Percentiles rank a stretch among this genome's conserved stretches.
These are phyloP conservation scores for Zelopaecilomyces penicillatus DNA, from an alignment of 2,329 filamentous ascomycete genomes.

Conservation along the genomic window DNA sequence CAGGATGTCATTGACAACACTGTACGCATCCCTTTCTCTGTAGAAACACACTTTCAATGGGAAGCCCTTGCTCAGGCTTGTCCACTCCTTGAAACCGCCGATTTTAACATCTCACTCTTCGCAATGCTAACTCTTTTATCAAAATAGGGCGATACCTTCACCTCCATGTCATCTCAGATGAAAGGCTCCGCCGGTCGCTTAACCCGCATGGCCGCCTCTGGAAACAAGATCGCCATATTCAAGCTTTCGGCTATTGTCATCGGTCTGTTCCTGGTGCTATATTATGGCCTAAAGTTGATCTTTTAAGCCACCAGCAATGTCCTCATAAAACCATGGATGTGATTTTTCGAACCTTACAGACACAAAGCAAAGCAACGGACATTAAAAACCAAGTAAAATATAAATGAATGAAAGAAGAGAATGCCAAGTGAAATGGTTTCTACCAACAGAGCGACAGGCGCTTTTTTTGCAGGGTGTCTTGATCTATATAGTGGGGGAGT, in stretches of 20 bases:
- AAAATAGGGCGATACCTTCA: conserved; percentile 76
- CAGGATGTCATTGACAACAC: conserved; percentile 84
- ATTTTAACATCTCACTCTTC: too few species aligned
- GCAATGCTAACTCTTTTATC: too few species aligned
- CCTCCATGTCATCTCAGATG: conserved; percentile 71
- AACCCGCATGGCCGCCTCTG: conserved; percentile 81
- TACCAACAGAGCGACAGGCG: too few species aligned
- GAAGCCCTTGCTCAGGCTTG: not conserved
- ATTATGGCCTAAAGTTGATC: conserved; percentile 60
- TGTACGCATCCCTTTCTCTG: conserved; percentile 39
- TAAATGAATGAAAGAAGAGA: too few species aligned
- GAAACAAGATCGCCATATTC: conserved; percentile 84
- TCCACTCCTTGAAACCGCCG: not conserved
- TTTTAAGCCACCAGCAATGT: conserved; percentile 32
- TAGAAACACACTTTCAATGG: not conserved
- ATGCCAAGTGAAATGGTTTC: too few species aligned
- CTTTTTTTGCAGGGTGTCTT: too few species aligned
- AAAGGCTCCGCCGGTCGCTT: conserved; percentile 77
- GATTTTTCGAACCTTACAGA: too few species aligned
- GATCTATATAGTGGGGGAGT: too few species aligned
- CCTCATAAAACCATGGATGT: too few species aligned
- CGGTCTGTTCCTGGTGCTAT: conserved; percentile 63
- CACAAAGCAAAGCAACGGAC: too few species aligned
- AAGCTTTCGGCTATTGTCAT: conserved; percentile 82
- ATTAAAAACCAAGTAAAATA: too few species aligned